These are phyloP conservation scores for Sugiyamaella marilandica DNA, from an alignment of 805 yeast genomes.

Conservation along the genomic window DNA sequence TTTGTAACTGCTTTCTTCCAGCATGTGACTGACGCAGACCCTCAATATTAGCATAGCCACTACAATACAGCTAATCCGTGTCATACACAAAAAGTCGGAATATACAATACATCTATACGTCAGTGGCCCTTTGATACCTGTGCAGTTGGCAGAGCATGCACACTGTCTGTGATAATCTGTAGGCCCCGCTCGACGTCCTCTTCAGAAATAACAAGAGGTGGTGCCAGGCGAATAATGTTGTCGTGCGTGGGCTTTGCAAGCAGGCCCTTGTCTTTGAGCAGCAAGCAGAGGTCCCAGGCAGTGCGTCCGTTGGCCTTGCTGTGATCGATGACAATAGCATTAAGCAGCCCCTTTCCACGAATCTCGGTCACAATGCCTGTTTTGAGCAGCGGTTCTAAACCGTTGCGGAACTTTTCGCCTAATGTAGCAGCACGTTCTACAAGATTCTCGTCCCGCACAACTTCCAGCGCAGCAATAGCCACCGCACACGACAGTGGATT, in stretches of 20 bases:
- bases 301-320: constrained; percentile 78
- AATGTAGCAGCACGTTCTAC: constrained; percentile 69
- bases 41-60: too few species aligned
- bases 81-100: too few species aligned
- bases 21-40: too few species aligned
- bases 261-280: constrained; percentile 84
- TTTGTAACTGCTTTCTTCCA: too few species aligned
- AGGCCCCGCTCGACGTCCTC: constrained; percentile 83
- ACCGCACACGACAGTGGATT: constrained; percentile 92
- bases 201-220: constrained; percentile 86
- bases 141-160: constrained; percentile 40
- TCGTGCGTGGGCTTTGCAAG: constrained; percentile 97
- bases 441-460: constrained; percentile 79
- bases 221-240: constrained; percentile 91
- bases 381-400: constrained; percentile 32
- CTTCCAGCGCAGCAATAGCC: constrained; percentile 89
- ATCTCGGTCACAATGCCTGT: constrained; percentile 56
- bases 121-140: constrained; percentile 6
- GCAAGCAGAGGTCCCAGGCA: constrained; percentile 93
- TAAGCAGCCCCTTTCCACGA: constrained; percentile 79
- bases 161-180: constrained; percentile 58
- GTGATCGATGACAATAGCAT: constrained; percentile 88
- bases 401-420: constrained; percentile 64
- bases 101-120: too few species aligned
- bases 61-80: too few species aligned